A percentile compares a stretch with the other conserved stretches of the same genome.
phyloP scores from a whole-genome alignment of 352 stramenopile species.

The Phytophthora pini region DNA sequence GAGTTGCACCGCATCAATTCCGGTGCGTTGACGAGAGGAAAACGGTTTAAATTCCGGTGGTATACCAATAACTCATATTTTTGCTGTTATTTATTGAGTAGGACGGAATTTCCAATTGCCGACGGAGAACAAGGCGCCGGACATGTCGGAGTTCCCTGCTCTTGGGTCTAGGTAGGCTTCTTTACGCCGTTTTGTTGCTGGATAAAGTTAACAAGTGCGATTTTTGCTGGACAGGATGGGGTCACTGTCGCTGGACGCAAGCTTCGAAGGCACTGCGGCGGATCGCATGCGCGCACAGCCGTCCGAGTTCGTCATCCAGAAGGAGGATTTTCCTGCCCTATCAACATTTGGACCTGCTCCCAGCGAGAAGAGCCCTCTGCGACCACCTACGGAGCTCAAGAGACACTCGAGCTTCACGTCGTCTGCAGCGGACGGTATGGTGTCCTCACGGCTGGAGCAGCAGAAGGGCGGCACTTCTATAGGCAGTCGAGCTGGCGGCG shows the following conservation, averaged over 20 bases:
- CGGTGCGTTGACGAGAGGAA: slow-evolving; percentile 30
- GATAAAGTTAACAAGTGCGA: slow-evolving; percentile 2
- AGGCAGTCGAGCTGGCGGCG: slow-evolving; percentile 48
- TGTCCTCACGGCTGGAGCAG: slow-evolving; percentile 49
- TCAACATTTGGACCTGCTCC: slow-evolving; percentile 64
- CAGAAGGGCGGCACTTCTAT: slow-evolving; percentile 63
- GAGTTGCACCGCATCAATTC: slow-evolving; percentile 76
- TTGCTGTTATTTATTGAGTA: slow-evolving; percentile 30
- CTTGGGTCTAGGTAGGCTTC: slow-evolving; percentile 58
- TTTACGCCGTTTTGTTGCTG: too few species aligned
- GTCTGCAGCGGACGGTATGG: slow-evolving; percentile 67
- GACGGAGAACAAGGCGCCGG: slow-evolving; percentile 71
- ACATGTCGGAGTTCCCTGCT: slow-evolving; percentile 88
- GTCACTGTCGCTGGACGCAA: slow-evolving; percentile 62
- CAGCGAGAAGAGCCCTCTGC: slow-evolving; percentile 63
- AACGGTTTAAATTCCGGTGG: not conserved
- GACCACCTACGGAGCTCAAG: slow-evolving; percentile 56
- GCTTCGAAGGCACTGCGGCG: slow-evolving; percentile 39
- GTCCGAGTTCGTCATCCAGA: slow-evolving; percentile 89
- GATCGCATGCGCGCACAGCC: slow-evolving; percentile 52
- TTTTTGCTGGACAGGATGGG: slow-evolving; percentile 49
- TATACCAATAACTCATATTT: slow-evolving; percentile 19
- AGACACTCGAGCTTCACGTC: slow-evolving; percentile 77
- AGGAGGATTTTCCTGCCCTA: slow-evolving; percentile 86
- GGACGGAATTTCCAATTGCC: slow-evolving; percentile 59